Base-by-base conservation (phyloP, 2,329 filamentous ascomycete species). In the Arthrobotrys conoides region DNA sequence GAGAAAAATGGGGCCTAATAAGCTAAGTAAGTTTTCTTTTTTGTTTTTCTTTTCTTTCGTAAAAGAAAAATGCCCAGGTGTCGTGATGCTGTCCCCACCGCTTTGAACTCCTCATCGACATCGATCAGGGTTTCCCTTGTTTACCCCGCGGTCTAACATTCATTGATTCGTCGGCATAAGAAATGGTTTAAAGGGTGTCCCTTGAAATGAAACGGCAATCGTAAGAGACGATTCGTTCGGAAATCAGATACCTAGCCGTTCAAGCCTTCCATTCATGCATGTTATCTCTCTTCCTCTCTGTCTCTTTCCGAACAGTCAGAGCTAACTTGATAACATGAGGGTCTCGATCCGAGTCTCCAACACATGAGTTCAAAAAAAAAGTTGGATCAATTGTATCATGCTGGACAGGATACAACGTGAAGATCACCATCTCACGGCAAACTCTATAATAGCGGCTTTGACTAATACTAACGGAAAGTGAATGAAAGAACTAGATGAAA, bases 151-250 rank as follows among this genome's bases (percentile, higher is more conserved):
- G 67, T 36, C 61, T 12, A 67, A 71, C 57, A 18, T 20, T 14
- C 41, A 61, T 46, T 77, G 53, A 77, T 77, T 77, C 53, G 67
- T 71, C 51, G 53, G 59, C 59, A 57, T 55, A 64, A 51, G 53
- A 64, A 57, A 18, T 66, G 12, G 12, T 24, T 71, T 51, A 49
- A 66, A 71, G 66, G 66, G 70, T 59, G 67, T 77, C 41, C 72
- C 73, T 67, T 77, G 67, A 77, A 77, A 68, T 77, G 73, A 77
- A 77, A 77, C 73, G 73, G 38, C 46, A 77, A 71, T 77, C 67
- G 73, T 71, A 27, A 71, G 66, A 77, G 61, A 71, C 73, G 67
- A 77, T 71, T 77, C 67, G 73, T 67, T 77, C 73, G 73, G 73
- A 77, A 67, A 41, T 53, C 61, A 66, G 73, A 77, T 77, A 77